Evolutionary conservation across 208 protist species (phyloP).

Genomic region (Balamuthia mandrillaris): DNA sequence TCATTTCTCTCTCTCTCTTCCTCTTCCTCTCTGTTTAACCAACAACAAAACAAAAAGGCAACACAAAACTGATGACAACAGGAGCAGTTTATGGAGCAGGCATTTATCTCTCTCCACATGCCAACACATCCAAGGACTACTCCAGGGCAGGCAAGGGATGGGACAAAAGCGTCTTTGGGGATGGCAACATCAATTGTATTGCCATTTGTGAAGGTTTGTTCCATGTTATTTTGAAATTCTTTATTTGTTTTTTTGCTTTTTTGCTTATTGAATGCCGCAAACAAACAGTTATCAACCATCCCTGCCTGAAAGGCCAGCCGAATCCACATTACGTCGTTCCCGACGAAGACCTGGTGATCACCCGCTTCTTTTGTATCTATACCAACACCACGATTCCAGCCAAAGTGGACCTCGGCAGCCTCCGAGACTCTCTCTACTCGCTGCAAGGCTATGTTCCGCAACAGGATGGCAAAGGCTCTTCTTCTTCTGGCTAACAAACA

Average conservation of each 20-base stretch:
- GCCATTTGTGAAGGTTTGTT: conserved; percentile 26
- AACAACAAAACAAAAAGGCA: too few relatives aligned
- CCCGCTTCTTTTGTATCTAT: conserved; percentile 19
- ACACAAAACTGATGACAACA: too few relatives aligned
- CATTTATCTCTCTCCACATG: background rate
- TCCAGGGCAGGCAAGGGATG: background rate
- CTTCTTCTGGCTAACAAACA: conserved; percentile 1
- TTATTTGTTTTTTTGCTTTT: background rate
- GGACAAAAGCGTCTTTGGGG: conserved; percentile 11
- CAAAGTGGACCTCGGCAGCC: background rate
- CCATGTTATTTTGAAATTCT: background rate
- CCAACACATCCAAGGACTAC: conserved; percentile 32
- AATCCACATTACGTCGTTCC: conserved; percentile 26
- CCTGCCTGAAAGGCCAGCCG: background rate
- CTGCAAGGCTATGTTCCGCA: background rate
- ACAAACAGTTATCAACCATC: background rate
- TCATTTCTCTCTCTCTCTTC: background rate
- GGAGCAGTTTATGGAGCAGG: too few relatives aligned
- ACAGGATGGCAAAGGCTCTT: background rate
- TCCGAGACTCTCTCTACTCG: conserved; percentile 1
- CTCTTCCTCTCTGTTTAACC: background rate
- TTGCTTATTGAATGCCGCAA: background rate
- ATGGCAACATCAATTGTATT: conserved; percentile 5
- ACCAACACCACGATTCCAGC: conserved; percentile 19
- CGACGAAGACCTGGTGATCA: conserved; percentile 21